Evolutionary conservation across 441 rosid species (phyloP), one percentile per base, ranked within the genome.

Genomic region (Kokia cookei): DNA sequence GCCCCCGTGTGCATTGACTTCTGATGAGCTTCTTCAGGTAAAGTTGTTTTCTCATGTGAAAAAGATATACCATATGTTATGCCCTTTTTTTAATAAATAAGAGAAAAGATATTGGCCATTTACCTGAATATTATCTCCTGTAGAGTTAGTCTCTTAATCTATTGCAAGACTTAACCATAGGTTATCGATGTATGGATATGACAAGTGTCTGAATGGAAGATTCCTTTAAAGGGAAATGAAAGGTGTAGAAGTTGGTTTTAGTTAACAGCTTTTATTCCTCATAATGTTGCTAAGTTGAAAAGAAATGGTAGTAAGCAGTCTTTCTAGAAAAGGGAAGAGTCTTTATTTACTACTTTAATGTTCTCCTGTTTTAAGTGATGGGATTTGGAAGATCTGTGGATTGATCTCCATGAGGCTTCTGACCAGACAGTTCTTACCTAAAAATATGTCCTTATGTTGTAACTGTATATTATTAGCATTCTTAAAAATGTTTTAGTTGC

Each of bases 1-100:
- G 13, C 91, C 91, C 2, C 19, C 72, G 1, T 89, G 89, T 79
- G 89, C 91, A 76, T 78, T 78, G 77, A 80, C 80, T 69, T 83
- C 85, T 37, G 89, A 87, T 72, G 93, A 88, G 80, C 90, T 88
- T 82, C 85, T 90, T 58, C 92, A 90, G 89, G 93, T 89, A 76
- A 35, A 60, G 24, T 72, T 7, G 19, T 57, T 54, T 37, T 32
- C 17, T 53, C 14, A 3, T 35, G 45, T 67, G 35, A 55, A 43
- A 43, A 65, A 15, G 48, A 63, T 15, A 26, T 66, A 12, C 24
- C 7, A 57, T 78, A 73, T 54, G 40, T 69, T 73, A 17, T 61
- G 48, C 58, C 29, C 42, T 17, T 48, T 9, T 48, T 47, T 15
- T 13, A 40, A 37, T 70, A 37, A 19, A 7, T 54, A 37, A 12